Evolutionary conservation across 2,329 filamentous ascomycete species (phyloP), one percentile per base, ranked within the genome.

Genomic region (Aspergillus luchuensis): DNA sequence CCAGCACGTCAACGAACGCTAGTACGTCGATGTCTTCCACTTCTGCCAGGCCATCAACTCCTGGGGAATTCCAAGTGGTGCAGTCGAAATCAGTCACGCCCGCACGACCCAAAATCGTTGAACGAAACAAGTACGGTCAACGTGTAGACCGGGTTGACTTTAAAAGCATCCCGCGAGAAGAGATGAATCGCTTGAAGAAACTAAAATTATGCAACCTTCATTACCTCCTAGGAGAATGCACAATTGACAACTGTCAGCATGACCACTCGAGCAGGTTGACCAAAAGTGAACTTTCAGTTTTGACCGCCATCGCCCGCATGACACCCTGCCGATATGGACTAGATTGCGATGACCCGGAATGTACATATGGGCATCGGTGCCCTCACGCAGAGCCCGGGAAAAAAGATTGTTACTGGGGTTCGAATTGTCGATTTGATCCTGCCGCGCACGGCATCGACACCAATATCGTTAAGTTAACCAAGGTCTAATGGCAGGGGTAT

Each of bases 281-380:
- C n/a, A 78, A 78, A 53, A 76, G 77, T 33, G 85, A 88, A 67
- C 70, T 83, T 53, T 77, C 79, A 19, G 81, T 81, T n/a, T 73
- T 88, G 57, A 80, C 80, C 25, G 81, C 84, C 23, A 84, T 88
- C 19, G 85, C 86, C 51, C 82, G 86, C 54, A 87, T 87, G 84
- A 86, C 84, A 3, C 85, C 85, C 23, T 89, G 86, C 69, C 80
- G 80, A 59, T 83, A 84, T 67, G 85, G 85, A 10, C 78, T 81
- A 53, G 79, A 79, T 13, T 89, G 86, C 67, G 78, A 84, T 54
- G 86, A 88, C 61, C 71, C 80, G 1, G 82, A 83, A 60, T 89
- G 86, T 73, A 87, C 88, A 55, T 88, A 87, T 68, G 86, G 86
- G 21, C 86, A 89, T 72, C 81, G 83, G 38, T 89, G 86, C 68